Base-by-base conservation (phyloP, 257 asterid genomes). In the Solanum sparsipilum region DNA sequence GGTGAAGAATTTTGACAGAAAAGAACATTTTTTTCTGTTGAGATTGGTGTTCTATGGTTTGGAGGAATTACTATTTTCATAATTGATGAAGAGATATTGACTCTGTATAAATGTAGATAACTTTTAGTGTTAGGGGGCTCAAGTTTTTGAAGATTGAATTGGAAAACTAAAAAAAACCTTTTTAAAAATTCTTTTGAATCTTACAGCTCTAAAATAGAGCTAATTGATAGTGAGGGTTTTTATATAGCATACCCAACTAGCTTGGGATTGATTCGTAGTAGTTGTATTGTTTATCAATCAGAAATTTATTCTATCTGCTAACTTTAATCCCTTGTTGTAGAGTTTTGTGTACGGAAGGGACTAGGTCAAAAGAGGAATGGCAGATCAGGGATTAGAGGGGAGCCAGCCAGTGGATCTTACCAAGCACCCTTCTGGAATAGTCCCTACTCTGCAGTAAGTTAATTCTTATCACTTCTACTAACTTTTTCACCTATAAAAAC, bases 351-450 rank as follows among this genome's bases (percentile, higher is more conserved):
- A 79, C 65, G 16, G 73, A 83, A 74, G 29, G 52, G 52, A 74
- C 52, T 74, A 35, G 52, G 90, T 81, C 20, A 29, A 74, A 83
- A 88, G 88, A 88, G 88, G 48, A 81, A 94, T 95, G 98, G 97
- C 98, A n/a, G 98, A 94, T 92, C 94, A 94, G 73, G 94, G 93
- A 39, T 18, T 89, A 84, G 98, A 95, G 87, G 98, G 96, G 84
- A 93, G 83, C 88, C 98, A 93, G 86, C 97, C 98, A 20, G 98
- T 95, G 79, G 98, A 95, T 92, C 88, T 90, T 58, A 87, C 97
- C 32, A 94, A 92, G 92, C 98, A 95, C 87, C 98, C 98, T 44
- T 95, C 98, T 83, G 97, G 98, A 73, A 95, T 95, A 70, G 97
- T 95, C 25, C 98, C 98, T 68, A 95, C 92, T 29, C 98, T 95